Evolutionary conservation across 495 filamentous ascomycete species (phyloP).

Genomic region (Lepidopterella palustris): DNA sequence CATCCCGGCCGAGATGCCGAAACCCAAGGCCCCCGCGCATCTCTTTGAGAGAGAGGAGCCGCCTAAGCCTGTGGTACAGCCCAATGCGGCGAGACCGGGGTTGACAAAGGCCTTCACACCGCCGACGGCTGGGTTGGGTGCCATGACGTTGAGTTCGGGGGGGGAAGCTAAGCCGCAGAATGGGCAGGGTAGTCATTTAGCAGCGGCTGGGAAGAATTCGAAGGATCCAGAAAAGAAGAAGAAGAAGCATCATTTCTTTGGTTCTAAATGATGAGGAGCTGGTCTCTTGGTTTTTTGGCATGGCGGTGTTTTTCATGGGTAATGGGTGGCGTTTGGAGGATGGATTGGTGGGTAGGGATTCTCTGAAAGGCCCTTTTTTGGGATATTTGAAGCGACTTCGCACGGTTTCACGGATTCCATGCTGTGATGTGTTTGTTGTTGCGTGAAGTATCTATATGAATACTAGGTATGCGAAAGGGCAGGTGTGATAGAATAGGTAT

Average conservation of each 20-base stretch:
- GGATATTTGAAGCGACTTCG: no score
- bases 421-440: no score
- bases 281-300: neutral
- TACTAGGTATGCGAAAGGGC: no score
- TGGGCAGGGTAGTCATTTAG: slow-evolving; percentile 29
- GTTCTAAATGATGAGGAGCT: slow-evolving; percentile 44
- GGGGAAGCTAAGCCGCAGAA: slow-evolving; percentile 4
- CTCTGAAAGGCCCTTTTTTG: neutral
- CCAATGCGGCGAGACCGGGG: slow-evolving; percentile 37
- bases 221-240: slow-evolving; percentile 55
- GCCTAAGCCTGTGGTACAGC: slow-evolving; percentile 41
- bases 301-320: neutral
- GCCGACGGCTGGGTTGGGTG: slow-evolving; percentile 52
- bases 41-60: slow-evolving; percentile 67
- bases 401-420: neutral
- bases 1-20: slow-evolving; percentile 74
- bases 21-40: slow-evolving; percentile 74
- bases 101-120: slow-evolving; percentile 39
- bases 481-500: no score
- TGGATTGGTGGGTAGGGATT: neutral
- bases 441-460: no score
- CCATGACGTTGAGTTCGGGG: slow-evolving; percentile 48
- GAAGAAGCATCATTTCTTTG: slow-evolving; percentile 75
- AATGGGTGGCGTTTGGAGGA: neutral
- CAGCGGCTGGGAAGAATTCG: slow-evolving; percentile 42